Conservation (phyloP, 2,329 filamentous ascomycete genomes). For the Massarina eburnea region DNA sequence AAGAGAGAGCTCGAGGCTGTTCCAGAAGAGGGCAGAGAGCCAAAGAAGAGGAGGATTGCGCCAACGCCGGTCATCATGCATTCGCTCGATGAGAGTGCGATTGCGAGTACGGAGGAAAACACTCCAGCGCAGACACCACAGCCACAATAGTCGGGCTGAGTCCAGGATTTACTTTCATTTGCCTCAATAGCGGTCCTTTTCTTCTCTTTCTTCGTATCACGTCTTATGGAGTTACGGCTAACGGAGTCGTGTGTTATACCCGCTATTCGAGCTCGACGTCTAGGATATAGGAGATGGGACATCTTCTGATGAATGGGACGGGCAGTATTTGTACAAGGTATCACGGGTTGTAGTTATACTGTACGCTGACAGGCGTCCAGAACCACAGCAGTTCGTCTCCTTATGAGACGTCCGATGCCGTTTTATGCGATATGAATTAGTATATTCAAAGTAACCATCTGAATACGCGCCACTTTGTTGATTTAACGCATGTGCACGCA, state of each 20-base stretch:
- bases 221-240: background rate
- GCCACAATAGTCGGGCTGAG: too few relatives aligned
- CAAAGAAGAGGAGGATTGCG: conserved; percentile 50
- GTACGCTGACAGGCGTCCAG: too few relatives aligned
- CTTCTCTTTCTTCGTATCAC: background rate
- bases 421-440: background rate
- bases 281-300: background rate
- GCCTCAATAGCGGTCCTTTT: background rate
- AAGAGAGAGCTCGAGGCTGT: conserved; percentile 43
- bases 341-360: too few relatives aligned
- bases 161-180: background rate
- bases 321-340: too few relatives aligned
- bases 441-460: too few relatives aligned
- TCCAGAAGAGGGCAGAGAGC: conserved; percentile 38
- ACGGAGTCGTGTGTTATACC: conserved; percentile 1
- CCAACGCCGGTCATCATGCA: conserved; percentile 45
- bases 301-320: background rate
- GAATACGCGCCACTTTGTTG: too few relatives aligned
- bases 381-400: too few relatives aligned
- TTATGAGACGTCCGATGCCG: too few relatives aligned
- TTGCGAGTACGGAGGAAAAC: conserved; percentile 35
- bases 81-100: conserved; percentile 24
- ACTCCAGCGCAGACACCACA: conserved; percentile 24
- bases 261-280: background rate
- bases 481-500: too few relatives aligned